phyloP scores from a whole-genome alignment of 129 eudicot species.

The Pittosporum tobira region DNA sequence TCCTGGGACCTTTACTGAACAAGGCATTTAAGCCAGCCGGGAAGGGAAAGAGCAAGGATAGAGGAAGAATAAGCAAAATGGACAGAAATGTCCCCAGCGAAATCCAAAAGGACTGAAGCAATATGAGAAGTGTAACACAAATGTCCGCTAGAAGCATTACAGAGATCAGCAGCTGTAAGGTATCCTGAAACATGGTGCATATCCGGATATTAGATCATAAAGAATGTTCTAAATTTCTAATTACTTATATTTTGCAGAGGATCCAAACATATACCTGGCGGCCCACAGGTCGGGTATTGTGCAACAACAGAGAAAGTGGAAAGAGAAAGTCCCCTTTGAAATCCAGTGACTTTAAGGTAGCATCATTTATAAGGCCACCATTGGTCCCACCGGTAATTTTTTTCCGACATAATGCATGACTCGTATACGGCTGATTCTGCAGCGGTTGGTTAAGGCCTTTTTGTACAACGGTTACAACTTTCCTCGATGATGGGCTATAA shows the following conservation, averaged over 20 bases:
- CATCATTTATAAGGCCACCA: slow-evolving; percentile 62
- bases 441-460: slow-evolving; percentile 36
- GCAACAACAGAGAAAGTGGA: slow-evolving; percentile 69
- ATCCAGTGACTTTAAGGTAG: slow-evolving; percentile 58
- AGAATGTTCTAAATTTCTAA: not conserved
- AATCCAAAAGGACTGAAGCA: slow-evolving; percentile 78
- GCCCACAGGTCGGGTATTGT: slow-evolving; percentile 78
- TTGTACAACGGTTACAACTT: slow-evolving; percentile 20
- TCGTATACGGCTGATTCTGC: slow-evolving; percentile 38
- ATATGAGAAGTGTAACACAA: slow-evolving; percentile 62
- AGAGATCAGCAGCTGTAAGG: slow-evolving; percentile 67
- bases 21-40: slow-evolving; percentile 95
- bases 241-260: slow-evolving; percentile 7
- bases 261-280: slow-evolving; percentile 43
- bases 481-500: slow-evolving; percentile 34
- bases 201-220: slow-evolving; percentile 15
- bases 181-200: slow-evolving; percentile 51
- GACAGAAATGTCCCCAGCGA: slow-evolving; percentile 83
- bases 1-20: slow-evolving; percentile 72
- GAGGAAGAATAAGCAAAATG: slow-evolving; percentile 79
- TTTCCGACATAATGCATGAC: slow-evolving; percentile 53
- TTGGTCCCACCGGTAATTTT: slow-evolving; percentile 64
- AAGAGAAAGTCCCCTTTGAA: slow-evolving; percentile 49
- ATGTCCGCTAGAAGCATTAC: slow-evolving; percentile 75
- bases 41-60: slow-evolving; percentile 77